Percentiles rank a stretch among this genome's conserved stretches.
These are phyloP conservation scores for Raffaelea arxii DNA, from an alignment of 2,329 filamentous ascomycete genomes.

Conservation along the genomic window DNA sequence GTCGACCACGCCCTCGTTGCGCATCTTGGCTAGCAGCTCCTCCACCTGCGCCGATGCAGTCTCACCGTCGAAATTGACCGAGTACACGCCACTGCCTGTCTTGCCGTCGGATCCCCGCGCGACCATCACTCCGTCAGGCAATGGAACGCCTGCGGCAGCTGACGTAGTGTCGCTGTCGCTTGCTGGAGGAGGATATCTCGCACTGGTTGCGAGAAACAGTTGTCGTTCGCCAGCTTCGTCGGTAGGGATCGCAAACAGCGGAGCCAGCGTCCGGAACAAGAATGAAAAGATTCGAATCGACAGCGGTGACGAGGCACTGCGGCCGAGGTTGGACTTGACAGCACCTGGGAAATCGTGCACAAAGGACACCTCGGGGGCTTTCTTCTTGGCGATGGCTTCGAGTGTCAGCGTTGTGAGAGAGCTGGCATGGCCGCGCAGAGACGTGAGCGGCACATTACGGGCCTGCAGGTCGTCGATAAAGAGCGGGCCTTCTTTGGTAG, in stretches of 20 bases:
- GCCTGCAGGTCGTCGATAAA: constrained; percentile 8
- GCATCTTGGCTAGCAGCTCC: constrained; percentile 17
- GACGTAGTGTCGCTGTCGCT: constrained; percentile 9
- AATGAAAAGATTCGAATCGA: neutral
- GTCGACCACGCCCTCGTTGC: constrained; percentile 18
- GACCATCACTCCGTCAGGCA: constrained; percentile 15
- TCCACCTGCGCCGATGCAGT: constrained; percentile 16
- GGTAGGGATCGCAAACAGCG: constrained; percentile 5
- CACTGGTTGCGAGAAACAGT: constrained; percentile 25
- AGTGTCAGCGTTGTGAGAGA: constrained; percentile 39
- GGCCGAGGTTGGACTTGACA: constrained; percentile 16
- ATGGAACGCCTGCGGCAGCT: constrained; percentile 5
- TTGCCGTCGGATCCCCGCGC: constrained; percentile 21
- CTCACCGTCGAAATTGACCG: constrained; percentile 23
- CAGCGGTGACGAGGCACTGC: neutral
- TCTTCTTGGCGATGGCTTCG: constrained; percentile 34
- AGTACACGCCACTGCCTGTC: constrained; percentile 27
- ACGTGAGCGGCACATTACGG: constrained; percentile 25
- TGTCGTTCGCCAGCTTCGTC: constrained; percentile 23
- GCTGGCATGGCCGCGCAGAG: constrained; percentile 32
- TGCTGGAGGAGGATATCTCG: constrained; percentile 18
- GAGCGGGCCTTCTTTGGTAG: constrained; percentile 36
- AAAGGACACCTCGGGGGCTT: constrained; percentile 34
- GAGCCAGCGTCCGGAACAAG: neutral
- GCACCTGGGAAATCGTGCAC: constrained; percentile 28